These are phyloP conservation scores for Urostyla sp. DNA, from an alignment of 73 alveolate species.

Conservation along the genomic window DNA sequence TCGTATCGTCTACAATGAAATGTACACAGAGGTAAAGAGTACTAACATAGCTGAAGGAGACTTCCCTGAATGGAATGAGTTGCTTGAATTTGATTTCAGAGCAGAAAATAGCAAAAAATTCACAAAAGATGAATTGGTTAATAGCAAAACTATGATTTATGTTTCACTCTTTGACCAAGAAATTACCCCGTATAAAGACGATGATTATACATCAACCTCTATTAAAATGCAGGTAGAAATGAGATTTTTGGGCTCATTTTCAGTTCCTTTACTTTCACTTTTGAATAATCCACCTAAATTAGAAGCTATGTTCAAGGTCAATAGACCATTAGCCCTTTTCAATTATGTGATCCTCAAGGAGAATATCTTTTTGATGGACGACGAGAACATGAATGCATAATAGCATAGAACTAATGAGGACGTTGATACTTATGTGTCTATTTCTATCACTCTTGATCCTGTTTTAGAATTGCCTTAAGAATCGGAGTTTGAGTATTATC, in stretches of 20 bases:
- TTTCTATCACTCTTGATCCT: slow-evolving; percentile 90
- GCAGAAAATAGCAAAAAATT: slow-evolving; percentile 83
- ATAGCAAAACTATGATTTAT: slow-evolving; percentile 86
- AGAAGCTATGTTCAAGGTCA: slow-evolving; percentile 93
- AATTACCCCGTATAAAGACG: slow-evolving; percentile 33
- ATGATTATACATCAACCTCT: slow-evolving; percentile 46
- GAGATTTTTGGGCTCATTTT: slow-evolving; percentile 89
- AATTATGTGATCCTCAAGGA: slow-evolving; percentile 64
- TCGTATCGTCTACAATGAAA: slow-evolving; percentile 73
- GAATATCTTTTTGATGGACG: slow-evolving; percentile 33
- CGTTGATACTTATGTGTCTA: slow-evolving; percentile 80
- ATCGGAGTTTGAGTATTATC: slow-evolving; percentile 90
- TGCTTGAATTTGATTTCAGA: slow-evolving; percentile 76
- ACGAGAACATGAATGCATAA: slow-evolving; percentile 61
- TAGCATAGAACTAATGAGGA: slow-evolving; percentile 67
- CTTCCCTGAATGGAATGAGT: slow-evolving; percentile 99
- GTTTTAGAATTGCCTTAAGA: slow-evolving; percentile 89
- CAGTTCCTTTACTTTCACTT: slow-evolving; percentile 84
- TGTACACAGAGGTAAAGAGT: slow-evolving; percentile 61
- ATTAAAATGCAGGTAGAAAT: slow-evolving; percentile 65
- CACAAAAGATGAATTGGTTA: slow-evolving; percentile 90
- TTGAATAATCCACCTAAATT: slow-evolving; percentile 92
- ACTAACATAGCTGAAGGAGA: slow-evolving; percentile 95
- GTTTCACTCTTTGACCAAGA: slow-evolving; percentile 94
- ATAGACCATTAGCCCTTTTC: slow-evolving; percentile 92